Base-by-base conservation (phyloP, 2,329 filamentous ascomycete genomes). In the Colletotrichum spaethianum region DNA sequence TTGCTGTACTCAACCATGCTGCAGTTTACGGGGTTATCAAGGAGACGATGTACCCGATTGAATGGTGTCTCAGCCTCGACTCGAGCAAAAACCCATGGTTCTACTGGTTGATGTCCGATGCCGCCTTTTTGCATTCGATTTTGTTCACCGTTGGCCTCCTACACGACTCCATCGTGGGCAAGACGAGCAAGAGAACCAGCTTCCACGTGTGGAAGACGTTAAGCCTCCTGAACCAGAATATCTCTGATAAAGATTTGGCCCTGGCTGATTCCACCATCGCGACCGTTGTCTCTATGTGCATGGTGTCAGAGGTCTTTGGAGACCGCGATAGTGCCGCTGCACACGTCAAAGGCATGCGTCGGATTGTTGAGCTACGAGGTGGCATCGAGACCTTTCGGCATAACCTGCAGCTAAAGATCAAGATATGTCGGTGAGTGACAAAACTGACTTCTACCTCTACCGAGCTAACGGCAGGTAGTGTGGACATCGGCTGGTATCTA, bases 401-500 rank as follows among this genome's bases (percentile, higher is more conserved):
- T 12, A 80, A 80, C 4, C 62, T 73, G 0, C 75, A 79, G 36
- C 36, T 80, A 2, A 74, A 79, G 33, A 73, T 78, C 33, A 80
- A 80, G 26, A 73, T 80, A 4, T 78, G 76, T 2, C 78, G 77
- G 79, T 80, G 50, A 63, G 78, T 72, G 4, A 42, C 8, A 1
- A 3, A 14, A 3, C 23, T 23, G 20, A 23, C 18, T 16, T n/a
- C 16, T 20, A 2, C 16, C n/a, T 44, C 4, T 11, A 0, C 6
- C 18, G 11, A 14, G 20, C 60, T 69, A 26, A 63, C 33, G 4
- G 50, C 4, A 52, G 1, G 14, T 16, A 80, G 79, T 1, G 74
- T 79, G 18, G 79, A 79, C 50, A 73, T 80, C 1, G 78, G 77
- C 1, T 78, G 76, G 74, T 74, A 77, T 3, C 72, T 80, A 20